Base-by-base conservation (phyloP, 2,329 filamentous ascomycete species). In the Botryotinia convoluta region DNA sequence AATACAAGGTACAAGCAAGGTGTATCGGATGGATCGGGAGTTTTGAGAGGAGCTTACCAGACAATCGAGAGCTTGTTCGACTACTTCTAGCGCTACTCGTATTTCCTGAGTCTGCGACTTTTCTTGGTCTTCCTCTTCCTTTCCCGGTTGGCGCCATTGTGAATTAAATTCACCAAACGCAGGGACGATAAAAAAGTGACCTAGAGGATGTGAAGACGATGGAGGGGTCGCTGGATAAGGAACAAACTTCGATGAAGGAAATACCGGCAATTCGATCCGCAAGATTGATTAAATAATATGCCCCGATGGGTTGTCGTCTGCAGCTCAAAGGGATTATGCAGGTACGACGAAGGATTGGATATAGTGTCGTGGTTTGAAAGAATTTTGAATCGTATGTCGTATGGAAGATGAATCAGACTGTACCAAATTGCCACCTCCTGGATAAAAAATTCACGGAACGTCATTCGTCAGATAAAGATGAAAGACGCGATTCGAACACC, bases 71-170 rank as follows among this genome's bases (percentile, higher is more conserved):
- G 39, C 59, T 73, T 59, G 75, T 61, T 18, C 73, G 65, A 68
- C 74, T 76, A 32, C 54, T 73, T 39, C 71, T 68, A 16, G 71
- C 69, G 62, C 74, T 77, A 65, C 45, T 74, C n/a, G 62, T 54
- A 35, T 72, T 51, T 69, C 70, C 76, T 32, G 69, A 70, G 29
- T 72, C 69, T 44, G 42, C 32, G 26, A 62, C 22, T 62, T 77
- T 80, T 42, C 67, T 75, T 14, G 76, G 76, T 48, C 78, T 73
- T n/a, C 77, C 77, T 75, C 78, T 76, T 6, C 75, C 71, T 74
- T 65, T 75, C 63, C 70, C 62, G 29, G 70, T 62, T 16, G 75
- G 72, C 8, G 77, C 73, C 75, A 77, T 79, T 69, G 48, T 35
- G n/a, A 45, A 48, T 16, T 4, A 42, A 29, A 8, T 22, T 4